Evolutionary conservation across 2,329 filamentous ascomycete genomes (phyloP).

Genomic region (Alternaria metachromatica): DNA sequence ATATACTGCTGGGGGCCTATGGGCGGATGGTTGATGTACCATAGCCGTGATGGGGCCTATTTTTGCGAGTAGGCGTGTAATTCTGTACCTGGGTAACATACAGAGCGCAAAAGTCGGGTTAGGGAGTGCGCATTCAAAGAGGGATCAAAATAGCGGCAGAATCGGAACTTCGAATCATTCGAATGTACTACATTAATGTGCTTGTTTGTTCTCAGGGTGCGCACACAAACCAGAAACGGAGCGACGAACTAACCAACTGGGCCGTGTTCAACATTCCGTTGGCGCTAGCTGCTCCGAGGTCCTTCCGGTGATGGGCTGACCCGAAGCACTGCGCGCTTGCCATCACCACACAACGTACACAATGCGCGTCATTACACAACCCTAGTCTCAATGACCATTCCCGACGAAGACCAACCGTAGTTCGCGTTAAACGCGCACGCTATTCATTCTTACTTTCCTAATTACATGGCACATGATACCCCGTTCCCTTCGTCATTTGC

Average conservation of each 20-base stretch:
- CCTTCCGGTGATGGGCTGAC: background rate
- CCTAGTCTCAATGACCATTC: background rate
- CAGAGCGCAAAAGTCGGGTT: background rate
- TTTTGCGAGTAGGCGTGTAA: background rate
- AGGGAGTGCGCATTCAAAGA: background rate
- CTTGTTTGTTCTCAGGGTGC: background rate
- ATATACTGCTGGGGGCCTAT: background rate
- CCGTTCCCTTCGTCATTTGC: background rate
- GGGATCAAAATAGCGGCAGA: background rate
- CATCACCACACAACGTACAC: background rate
- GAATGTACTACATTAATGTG: background rate
- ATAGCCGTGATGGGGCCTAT: background rate
- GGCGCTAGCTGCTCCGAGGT: background rate
- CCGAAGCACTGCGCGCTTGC: background rate
- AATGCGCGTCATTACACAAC: background rate
- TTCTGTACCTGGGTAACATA: background rate
- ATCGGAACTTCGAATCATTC: background rate
- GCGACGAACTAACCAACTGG: background rate
- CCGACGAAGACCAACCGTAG: too few relatives aligned
- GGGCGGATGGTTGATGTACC: background rate
- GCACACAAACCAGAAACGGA: accelerated
- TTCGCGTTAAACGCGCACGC: background rate
- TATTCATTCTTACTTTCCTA: background rate
- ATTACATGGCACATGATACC: background rate
- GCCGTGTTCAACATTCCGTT: background rate